phyloP scores from a whole-genome alignment of 140 eudicot genomes.

The Senecio squalidus region DNA sequence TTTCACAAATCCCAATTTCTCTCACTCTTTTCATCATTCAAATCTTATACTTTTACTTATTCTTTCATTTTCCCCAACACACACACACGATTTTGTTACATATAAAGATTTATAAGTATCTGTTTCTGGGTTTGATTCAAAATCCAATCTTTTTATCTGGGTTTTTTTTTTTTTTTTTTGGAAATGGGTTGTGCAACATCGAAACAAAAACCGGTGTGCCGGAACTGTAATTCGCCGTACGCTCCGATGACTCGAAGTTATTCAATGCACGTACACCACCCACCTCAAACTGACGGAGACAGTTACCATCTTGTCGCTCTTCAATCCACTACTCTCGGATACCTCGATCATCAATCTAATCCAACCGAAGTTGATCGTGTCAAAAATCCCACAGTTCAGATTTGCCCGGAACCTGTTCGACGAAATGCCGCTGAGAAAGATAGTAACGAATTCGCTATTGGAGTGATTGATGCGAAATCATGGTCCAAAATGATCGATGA shows the following conservation, averaged over 20 bases:
- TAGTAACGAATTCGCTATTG: constrained; percentile 39
- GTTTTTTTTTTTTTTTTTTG: background rate
- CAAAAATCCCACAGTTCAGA: background rate
- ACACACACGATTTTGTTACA: constrained; percentile 6
- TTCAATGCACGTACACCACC: constrained; percentile 74
- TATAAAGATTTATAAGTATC: background rate
- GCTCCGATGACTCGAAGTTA: constrained; percentile 72
- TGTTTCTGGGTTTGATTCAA: constrained; percentile 8
- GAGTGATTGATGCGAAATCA: constrained; percentile 69
- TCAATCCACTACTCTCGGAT: constrained; percentile 75
- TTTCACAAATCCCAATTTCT: no score
- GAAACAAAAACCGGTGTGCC: constrained; percentile 57
- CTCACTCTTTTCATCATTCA: background rate
- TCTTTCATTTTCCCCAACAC: background rate
- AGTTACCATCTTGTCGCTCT: constrained; percentile 72
- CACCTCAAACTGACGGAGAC: constrained; percentile 41
- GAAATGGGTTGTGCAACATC: constrained; percentile 81
- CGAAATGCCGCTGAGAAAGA: constrained; percentile 11
- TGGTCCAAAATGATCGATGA: constrained; percentile 90
- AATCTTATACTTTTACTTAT: background rate
- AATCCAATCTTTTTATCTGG: constrained; percentile 1
- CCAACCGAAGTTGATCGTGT: constrained; percentile 6
- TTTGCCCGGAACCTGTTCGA: constrained; percentile 14
- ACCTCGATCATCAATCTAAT: constrained; percentile 41
- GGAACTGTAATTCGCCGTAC: constrained; percentile 47